Evolutionary conservation across 352 stramenopile genomes (phyloP).

Genomic region (Globisporangium camurandrum): DNA sequence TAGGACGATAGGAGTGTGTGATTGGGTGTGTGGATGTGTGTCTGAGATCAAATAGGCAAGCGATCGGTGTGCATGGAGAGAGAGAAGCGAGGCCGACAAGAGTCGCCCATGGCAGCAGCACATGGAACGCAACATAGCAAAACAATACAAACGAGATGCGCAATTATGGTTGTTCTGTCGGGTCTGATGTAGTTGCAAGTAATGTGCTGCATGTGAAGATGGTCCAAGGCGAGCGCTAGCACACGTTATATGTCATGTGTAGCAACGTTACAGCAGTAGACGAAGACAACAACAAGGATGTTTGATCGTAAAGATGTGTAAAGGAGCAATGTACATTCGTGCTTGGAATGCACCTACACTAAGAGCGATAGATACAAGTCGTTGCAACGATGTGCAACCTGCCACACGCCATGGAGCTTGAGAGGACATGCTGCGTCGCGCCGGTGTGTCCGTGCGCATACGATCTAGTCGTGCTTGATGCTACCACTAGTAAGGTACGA

Average conservation of each 20-base stretch:
- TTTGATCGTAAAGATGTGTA: no score
- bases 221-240: no score
- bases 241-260: no score
- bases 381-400: no score
- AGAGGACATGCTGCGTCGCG: not conserved
- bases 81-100: not conserved
- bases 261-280: not conserved
- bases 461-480: slow-evolving; percentile 18
- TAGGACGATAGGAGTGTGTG: not conserved
- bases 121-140: not conserved
- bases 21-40: not conserved
- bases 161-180: not conserved
- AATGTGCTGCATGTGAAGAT: no score
- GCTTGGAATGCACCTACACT: no score
- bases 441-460: not conserved
- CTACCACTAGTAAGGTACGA: slow-evolving; percentile 45
- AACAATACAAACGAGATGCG: not conserved
- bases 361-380: no score
- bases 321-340: not conserved
- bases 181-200: not conserved
- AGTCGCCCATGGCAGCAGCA: not conserved
- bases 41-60: no score
- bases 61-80: not conserved
- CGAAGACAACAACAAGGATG: no score
- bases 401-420: no score